Evolutionary conservation across 306 rosid genomes (phyloP).

Genomic region (Alnus rubra): DNA sequence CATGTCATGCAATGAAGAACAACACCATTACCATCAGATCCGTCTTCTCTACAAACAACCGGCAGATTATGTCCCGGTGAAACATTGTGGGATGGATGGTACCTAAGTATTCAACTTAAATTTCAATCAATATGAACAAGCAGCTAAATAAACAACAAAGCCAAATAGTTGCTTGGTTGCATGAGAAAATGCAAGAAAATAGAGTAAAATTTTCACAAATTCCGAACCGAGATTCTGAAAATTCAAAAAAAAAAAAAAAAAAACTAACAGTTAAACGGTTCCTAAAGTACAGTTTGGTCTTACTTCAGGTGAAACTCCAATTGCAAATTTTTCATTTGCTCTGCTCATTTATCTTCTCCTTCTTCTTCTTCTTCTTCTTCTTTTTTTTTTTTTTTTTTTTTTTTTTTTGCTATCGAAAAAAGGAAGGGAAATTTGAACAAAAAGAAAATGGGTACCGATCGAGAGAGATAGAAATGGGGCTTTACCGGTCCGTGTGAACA

Average conservation of each 20-base stretch:
- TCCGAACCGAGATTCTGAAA: neutral
- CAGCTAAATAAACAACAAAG: neutral
- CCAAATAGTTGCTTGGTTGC: neutral
- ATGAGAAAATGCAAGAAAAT: neutral
- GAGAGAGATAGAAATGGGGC: neutral
- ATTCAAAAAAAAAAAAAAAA: too few species aligned
- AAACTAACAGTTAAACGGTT: neutral
- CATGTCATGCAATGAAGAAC: constrained; percentile 84
- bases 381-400: neutral
- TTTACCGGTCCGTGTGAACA: constrained; percentile 60
- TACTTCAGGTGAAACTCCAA: neutral
- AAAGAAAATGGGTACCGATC: neutral
- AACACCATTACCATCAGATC: constrained; percentile 45
- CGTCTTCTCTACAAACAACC: constrained; percentile 74
- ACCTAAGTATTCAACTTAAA: constrained; percentile 41
- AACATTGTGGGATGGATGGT: constrained; percentile 67
- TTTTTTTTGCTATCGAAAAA: neutral
- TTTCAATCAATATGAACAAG: neutral
- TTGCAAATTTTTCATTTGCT: neutral
- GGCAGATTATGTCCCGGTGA: constrained; percentile 73
- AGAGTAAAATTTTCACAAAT: neutral
- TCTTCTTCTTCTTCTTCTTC: neutral
- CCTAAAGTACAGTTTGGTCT: neutral
- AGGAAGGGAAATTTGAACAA: neutral
- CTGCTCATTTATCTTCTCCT: neutral